Conservation (phyloP, 208 protist species). For the Acanthamoeba sp. region DNA sequence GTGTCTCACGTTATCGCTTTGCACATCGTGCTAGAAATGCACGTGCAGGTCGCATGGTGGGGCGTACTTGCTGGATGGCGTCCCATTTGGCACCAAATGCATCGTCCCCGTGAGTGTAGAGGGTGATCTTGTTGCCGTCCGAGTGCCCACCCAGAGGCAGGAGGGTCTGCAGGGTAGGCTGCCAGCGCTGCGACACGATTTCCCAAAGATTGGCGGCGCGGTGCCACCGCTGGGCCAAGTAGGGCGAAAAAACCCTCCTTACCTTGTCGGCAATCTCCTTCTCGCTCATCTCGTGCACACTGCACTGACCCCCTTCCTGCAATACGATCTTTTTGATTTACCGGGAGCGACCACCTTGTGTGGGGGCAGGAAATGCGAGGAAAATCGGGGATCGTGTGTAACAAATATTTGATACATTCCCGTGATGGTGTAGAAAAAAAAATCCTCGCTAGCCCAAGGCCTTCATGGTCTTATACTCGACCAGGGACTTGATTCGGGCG, state of each 20-base stretch:
- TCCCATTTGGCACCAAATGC: slow-evolving; percentile 72
- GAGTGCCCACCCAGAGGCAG: slow-evolving; percentile 56
- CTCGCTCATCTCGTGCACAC: slow-evolving; percentile 1
- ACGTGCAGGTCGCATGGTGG: neutral
- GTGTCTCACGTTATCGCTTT: too few species aligned
- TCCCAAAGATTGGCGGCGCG: slow-evolving; percentile 7
- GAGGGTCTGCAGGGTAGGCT: slow-evolving; percentile 45
- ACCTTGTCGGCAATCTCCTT: slow-evolving; percentile 67
- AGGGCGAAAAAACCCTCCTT: slow-evolving; percentile 34
- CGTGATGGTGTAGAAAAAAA: too few species aligned
- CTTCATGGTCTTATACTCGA: slow-evolving; percentile 14
- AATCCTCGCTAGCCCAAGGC: neutral
- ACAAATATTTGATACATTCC: too few species aligned
- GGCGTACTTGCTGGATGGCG: slow-evolving; percentile 39
- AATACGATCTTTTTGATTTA: too few species aligned
- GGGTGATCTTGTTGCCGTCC: slow-evolving; percentile 65
- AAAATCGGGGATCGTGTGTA: too few species aligned
- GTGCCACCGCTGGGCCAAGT: slow-evolving; percentile 33
- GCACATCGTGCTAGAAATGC: neutral
- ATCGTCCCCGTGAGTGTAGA: slow-evolving; percentile 61
- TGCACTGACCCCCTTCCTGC: neutral
- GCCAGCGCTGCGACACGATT: slow-evolving; percentile 50
- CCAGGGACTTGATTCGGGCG: neutral
- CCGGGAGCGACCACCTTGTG: too few species aligned
- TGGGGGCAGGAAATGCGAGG: neutral